Evolutionary conservation across 495 filamentous ascomycete genomes (phyloP).

Genomic region (Daldinia concentrica): DNA sequence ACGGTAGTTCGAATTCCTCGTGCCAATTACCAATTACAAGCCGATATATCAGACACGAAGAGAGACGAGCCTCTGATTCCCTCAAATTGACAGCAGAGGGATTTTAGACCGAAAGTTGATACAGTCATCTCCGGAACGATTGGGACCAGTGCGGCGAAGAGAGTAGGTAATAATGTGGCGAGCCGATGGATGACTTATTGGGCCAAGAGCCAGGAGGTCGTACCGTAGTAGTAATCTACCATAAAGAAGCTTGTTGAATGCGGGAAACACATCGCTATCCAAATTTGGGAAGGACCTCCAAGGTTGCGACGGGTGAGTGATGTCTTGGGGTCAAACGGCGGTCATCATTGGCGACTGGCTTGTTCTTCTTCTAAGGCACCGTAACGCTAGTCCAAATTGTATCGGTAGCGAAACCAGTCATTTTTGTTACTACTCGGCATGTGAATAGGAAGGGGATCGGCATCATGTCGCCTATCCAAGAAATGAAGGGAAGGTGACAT

Average conservation of each 20-base stretch:
- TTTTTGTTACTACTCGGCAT: slow-evolving; percentile 7
- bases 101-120: slow-evolving; percentile 8
- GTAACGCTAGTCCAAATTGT: slow-evolving; percentile 22
- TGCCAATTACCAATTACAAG: slow-evolving; percentile 12
- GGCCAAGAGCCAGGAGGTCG: slow-evolving; percentile 34
- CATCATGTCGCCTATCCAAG: slow-evolving; percentile 4
- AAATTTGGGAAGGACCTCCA: slow-evolving; percentile 20
- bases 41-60: slow-evolving; percentile 2
- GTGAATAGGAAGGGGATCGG: slow-evolving; percentile 22
- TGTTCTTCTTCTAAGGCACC: slow-evolving; percentile 18
- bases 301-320: slow-evolving; percentile 28
- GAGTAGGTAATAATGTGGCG: slow-evolving; percentile 33
- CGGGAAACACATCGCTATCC: slow-evolving; percentile 39
- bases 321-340: slow-evolving; percentile 18
- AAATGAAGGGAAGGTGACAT: slow-evolving; percentile 29
- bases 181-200: slow-evolving; percentile 15
- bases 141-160: slow-evolving; percentile 11
- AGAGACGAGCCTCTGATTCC: slow-evolving; percentile 12
- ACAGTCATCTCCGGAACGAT: slow-evolving; percentile 20
- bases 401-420: slow-evolving; percentile 4
- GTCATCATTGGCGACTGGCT: slow-evolving; percentile 19
- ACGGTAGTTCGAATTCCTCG: slow-evolving; percentile 17
- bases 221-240: slow-evolving; percentile 41
- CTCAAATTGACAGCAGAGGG: neutral
- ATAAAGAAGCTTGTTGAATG: slow-evolving; percentile 28